A percentile compares a stretch with the other conserved stretches of the same genome.
Evolutionary conservation across 2,329 filamentous ascomycete genomes (phyloP).

Genomic region (Aspergillus sp.): DNA sequence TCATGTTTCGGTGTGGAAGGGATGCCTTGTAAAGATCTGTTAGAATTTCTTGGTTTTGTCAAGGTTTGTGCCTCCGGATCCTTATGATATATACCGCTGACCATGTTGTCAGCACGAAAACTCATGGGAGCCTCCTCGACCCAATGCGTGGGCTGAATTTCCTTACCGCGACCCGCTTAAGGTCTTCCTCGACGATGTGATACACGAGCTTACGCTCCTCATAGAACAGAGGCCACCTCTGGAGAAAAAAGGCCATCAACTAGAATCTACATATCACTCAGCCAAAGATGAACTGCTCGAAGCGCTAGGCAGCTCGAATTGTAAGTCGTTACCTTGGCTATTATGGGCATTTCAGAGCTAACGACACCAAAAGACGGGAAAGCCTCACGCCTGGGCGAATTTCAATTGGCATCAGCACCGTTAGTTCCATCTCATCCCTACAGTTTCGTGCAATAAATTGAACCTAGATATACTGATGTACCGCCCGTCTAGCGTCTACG

Average conservation of each 20-base stretch:
- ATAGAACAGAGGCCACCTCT: slow-evolving; percentile 44
- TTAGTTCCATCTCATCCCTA: slow-evolving; percentile 20
- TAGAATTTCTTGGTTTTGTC: slow-evolving; percentile 59
- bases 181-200: slow-evolving; percentile 58
- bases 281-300: slow-evolving; percentile 39
- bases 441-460: not conserved
- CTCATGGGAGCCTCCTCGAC: slow-evolving; percentile 44
- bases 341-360: slow-evolving; percentile 6
- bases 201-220: slow-evolving; percentile 55
- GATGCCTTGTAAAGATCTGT: slow-evolving; percentile 51
- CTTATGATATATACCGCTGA: not conserved
- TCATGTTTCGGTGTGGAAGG: slow-evolving; percentile 60
- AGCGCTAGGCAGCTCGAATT: slow-evolving; percentile 33
- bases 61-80: slow-evolving; percentile 35
- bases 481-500: slow-evolving; percentile 48
- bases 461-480: slow-evolving; percentile 5
- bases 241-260: slow-evolving; percentile 35
- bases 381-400: slow-evolving; percentile 25
- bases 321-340: slow-evolving; percentile 21
- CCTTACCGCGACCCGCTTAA: slow-evolving; percentile 41
- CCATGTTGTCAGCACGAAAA: slow-evolving; percentile 29
- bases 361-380: slow-evolving; percentile 26
- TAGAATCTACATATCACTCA: slow-evolving; percentile 30
- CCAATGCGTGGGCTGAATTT: slow-evolving; percentile 27
- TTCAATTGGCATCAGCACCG: slow-evolving; percentile 31